These are phyloP conservation scores for Medicago arabica DNA, from an alignment of 306 rosid species.

Conservation along the genomic window DNA sequence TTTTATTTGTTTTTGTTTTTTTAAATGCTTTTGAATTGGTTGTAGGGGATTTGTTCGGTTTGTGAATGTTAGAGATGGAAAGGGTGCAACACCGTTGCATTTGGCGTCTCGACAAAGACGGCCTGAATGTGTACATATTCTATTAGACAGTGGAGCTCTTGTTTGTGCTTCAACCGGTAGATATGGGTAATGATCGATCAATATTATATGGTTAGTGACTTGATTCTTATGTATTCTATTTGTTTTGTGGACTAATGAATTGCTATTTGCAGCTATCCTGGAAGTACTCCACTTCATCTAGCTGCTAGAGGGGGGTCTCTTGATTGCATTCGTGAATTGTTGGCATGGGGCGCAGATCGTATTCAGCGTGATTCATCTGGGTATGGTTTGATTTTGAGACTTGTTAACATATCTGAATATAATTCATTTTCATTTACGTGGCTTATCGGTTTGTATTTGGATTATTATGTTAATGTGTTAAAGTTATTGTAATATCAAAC, in stretches of 20 bases:
- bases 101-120: conserved; percentile 83
- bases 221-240: not conserved
- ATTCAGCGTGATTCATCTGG: conserved; percentile 82
- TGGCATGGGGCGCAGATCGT: conserved; percentile 97
- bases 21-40: not conserved
- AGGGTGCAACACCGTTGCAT: conserved; percentile 91
- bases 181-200: conserved; percentile 63
- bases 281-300: conserved; percentile 82
- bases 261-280: conserved; percentile 69
- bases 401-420: not conserved
- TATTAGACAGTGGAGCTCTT: conserved; percentile 84
- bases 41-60: conserved; percentile 90
- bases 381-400: conserved; percentile 44
- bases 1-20: not conserved
- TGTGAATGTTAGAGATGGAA: conserved; percentile 86
- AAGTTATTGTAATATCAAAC: not conserved
- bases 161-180: conserved; percentile 89
- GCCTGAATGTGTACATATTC: conserved; percentile 75
- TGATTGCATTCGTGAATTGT: conserved; percentile 82
- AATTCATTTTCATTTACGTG: conserved; percentile 2
- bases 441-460: not conserved
- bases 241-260: conserved; percentile 43
- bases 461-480: conserved; percentile 8
- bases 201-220: not conserved
- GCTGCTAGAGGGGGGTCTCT: conserved; percentile 94